These are phyloP conservation scores for Globisporangium paroecandrum DNA, from an alignment of 352 stramenopile species.

Conservation along the genomic window DNA sequence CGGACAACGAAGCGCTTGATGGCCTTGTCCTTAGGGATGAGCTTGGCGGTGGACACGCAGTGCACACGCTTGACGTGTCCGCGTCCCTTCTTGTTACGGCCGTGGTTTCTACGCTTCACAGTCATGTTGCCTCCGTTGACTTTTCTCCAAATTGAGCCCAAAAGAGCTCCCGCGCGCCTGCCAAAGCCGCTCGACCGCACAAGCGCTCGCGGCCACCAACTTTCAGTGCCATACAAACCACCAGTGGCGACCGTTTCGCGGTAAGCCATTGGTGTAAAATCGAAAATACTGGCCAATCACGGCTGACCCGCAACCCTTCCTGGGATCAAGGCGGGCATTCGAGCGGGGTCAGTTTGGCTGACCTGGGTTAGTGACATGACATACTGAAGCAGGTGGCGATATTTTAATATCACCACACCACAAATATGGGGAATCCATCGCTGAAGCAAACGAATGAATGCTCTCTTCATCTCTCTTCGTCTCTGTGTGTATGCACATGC, in stretches of 20 bases:
- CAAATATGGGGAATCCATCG: not conserved
- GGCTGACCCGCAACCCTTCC: not conserved
- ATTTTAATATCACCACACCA: not conserved
- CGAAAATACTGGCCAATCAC: not conserved
- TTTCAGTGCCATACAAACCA: conserved; percentile 34
- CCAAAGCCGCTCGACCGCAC: conserved; percentile 14
- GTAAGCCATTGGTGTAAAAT: conserved; percentile 35
- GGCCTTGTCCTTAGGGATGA: conserved; percentile 97
- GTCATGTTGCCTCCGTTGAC: conserved; percentile 93
- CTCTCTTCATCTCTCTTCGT: not conserved
- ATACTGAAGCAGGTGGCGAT: not conserved
- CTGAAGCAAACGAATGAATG: not conserved
- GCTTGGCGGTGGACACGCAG: conserved; percentile 98
- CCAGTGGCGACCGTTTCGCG: conserved; percentile 17
- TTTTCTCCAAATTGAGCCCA: conserved; percentile 84
- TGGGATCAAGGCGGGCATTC: not conserved
- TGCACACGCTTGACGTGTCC: conserved; percentile 98
- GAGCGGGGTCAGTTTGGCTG: not conserved
- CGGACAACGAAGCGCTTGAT: conserved; percentile 92
- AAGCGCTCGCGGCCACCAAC: conserved; percentile 53
- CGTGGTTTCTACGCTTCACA: conserved; percentile 98
- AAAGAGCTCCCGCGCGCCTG: not conserved
- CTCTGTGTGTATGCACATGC: not conserved
- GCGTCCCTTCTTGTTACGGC: conserved; percentile 98
- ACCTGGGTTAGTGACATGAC: conserved; percentile 2